Evolutionary conservation across 768 basidiomycete species (phyloP).

Genomic region (Collybia nuda): DNA sequence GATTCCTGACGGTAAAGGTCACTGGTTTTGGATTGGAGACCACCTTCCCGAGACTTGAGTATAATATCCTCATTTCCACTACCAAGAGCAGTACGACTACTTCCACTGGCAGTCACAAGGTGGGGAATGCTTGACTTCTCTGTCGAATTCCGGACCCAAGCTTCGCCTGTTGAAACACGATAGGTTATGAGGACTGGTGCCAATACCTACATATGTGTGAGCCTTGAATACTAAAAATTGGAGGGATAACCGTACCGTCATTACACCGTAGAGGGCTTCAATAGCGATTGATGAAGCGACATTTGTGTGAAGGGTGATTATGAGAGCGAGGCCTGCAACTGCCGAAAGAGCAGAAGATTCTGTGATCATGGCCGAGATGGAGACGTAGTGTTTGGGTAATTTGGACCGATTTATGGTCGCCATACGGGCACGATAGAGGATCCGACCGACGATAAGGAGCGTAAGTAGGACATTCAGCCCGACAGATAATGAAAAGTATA

Average conservation of each 20-base stretch:
- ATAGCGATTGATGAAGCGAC: neutral
- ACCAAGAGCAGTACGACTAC: neutral
- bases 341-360: neutral
- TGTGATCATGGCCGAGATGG: neutral
- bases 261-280: neutral
- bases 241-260: too few species aligned
- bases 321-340: neutral
- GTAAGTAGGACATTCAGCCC: neutral
- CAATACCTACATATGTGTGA: too few species aligned
- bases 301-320: neutral
- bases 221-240: too few species aligned
- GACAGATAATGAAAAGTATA: neutral
- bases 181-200: neutral
- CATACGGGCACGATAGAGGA: neutral
- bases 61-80: neutral
- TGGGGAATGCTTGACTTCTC: neutral
- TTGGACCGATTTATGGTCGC: neutral
- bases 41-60: neutral
- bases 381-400: neutral
- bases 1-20: neutral
- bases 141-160: neutral
- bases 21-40: neutral
- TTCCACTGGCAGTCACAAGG: neutral
- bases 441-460: neutral
- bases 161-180: neutral